Conservation (phyloP, 1,139 yeast genomes). For the Zygosaccharomyces sapae region DNA sequence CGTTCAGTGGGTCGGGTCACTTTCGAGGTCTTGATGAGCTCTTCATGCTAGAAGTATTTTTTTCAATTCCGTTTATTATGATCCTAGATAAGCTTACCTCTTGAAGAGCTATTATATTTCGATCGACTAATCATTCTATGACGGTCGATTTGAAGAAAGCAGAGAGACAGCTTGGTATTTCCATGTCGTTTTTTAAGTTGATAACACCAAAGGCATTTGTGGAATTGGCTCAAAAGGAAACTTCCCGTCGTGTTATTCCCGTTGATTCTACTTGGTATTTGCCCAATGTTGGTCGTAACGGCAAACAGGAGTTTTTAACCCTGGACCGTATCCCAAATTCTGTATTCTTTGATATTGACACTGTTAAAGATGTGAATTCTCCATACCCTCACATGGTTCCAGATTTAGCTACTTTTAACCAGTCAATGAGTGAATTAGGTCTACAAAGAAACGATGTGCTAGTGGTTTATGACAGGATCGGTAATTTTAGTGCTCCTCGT, state of each 20-base stretch:
- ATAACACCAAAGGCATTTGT: conserved; percentile 29
- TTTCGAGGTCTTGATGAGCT: background rate
- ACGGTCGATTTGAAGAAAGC: background rate
- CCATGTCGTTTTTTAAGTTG: conserved; percentile 29
- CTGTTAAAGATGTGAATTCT: conserved; percentile 52
- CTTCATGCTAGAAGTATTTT: background rate
- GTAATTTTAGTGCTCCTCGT: conserved; percentile 83
- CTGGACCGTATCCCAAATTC: conserved; percentile 58
- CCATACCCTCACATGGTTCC: conserved; percentile 92
- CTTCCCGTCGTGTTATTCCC: conserved; percentile 48
- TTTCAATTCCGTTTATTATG: conserved; percentile 4
- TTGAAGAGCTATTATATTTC: background rate
- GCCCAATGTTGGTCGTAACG: conserved; percentile 67
- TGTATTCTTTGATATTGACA: conserved; percentile 77
- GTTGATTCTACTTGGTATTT: conserved; percentile 91
- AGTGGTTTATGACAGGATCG: conserved; percentile 81
- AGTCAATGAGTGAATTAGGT: conserved; percentile 46
- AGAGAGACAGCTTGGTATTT: background rate
- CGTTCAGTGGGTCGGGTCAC: background rate
- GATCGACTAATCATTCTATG: background rate
- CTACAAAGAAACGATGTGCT: conserved; percentile 48
- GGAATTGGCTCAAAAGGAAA: conserved; percentile 22
- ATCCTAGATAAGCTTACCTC: background rate
- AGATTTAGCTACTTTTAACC: conserved; percentile 48
- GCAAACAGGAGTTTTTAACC: conserved; percentile 51